Conservation (phyloP, 305 asterid species). For the Fraxinus nigra region DNA sequence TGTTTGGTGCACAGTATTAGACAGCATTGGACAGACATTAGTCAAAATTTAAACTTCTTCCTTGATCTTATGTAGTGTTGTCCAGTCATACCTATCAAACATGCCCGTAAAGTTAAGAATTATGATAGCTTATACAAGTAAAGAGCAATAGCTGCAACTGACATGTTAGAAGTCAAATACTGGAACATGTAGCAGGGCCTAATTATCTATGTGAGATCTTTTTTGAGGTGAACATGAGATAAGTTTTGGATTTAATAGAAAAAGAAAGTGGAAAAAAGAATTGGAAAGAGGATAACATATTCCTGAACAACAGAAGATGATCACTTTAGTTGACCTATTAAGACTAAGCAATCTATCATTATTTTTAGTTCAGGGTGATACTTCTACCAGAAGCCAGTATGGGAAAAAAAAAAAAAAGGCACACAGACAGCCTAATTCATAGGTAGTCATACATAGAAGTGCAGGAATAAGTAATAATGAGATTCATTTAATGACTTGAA, state of each 20-base stretch:
- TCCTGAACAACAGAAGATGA: neutral
- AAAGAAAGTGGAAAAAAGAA: neutral
- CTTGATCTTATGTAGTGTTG: neutral
- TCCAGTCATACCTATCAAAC: neutral
- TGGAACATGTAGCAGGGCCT: neutral
- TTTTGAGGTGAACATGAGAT: neutral
- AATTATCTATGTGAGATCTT: neutral
- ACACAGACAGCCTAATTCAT: no score
- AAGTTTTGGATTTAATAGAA: neutral
- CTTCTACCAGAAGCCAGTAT: neutral
- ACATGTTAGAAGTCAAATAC: neutral
- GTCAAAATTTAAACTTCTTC: neutral
- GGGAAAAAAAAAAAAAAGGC: neutral
- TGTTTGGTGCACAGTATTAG: neutral
- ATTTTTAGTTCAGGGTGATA: neutral
- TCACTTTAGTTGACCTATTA: neutral
- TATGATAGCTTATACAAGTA: neutral
- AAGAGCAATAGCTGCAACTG: neutral
- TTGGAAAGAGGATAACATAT: neutral
- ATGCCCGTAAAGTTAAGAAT: neutral
- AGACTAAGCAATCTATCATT: neutral
- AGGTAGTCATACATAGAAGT: neutral
- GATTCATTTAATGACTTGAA: neutral
- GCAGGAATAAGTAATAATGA: neutral
- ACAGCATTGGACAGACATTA: neutral